phyloP scores from a whole-genome alignment of 2,329 filamentous ascomycete species.

The Fusarium chaquense region DNA sequence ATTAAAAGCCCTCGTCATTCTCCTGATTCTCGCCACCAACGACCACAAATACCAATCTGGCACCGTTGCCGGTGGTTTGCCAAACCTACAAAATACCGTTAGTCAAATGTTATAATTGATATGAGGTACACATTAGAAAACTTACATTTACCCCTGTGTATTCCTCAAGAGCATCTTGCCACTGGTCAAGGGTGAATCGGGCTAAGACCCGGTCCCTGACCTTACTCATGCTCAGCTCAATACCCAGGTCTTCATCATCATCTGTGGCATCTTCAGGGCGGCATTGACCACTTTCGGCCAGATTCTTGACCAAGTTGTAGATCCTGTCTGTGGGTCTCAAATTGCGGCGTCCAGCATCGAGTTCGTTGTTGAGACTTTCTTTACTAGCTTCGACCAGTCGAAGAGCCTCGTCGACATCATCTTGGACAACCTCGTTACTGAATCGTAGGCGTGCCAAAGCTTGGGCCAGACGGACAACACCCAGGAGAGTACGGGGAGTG shows the following conservation, averaged over 20 bases:
- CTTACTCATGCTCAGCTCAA: constrained; percentile 86
- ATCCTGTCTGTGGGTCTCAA: constrained; percentile 89
- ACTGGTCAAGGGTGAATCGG: constrained; percentile 95
- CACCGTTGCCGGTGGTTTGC: constrained; percentile 80
- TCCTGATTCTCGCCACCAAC: constrained; percentile 64
- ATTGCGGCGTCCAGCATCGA: constrained; percentile 69
- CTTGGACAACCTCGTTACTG: constrained; percentile 83
- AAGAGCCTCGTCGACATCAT: constrained; percentile 95
- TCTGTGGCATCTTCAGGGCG: constrained; percentile 75
- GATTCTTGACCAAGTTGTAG: constrained; percentile 90
- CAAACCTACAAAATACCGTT: constrained; percentile 69
- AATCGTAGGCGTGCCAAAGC: constrained; percentile 93
- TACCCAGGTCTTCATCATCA: constrained; percentile 63
- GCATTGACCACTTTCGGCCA: constrained; percentile 88
- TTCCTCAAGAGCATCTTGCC: constrained; percentile 86
- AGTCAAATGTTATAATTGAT: constrained; percentile 48
- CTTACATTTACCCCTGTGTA: constrained; percentile 90
- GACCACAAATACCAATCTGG: constrained; percentile 75
- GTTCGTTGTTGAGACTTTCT: constrained; percentile 84
- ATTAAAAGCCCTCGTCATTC: constrained; percentile 61
- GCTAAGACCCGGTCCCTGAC: constrained; percentile 92
- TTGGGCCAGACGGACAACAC: constrained; percentile 92
- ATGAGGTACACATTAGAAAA: constrained; percentile 49
- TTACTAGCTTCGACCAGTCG: constrained; percentile 94
- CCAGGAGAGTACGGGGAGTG: constrained; percentile 91